Evolutionary conservation across 176 grass and related monocot species (phyloP).

Genomic region (Triticum turgidum): DNA sequence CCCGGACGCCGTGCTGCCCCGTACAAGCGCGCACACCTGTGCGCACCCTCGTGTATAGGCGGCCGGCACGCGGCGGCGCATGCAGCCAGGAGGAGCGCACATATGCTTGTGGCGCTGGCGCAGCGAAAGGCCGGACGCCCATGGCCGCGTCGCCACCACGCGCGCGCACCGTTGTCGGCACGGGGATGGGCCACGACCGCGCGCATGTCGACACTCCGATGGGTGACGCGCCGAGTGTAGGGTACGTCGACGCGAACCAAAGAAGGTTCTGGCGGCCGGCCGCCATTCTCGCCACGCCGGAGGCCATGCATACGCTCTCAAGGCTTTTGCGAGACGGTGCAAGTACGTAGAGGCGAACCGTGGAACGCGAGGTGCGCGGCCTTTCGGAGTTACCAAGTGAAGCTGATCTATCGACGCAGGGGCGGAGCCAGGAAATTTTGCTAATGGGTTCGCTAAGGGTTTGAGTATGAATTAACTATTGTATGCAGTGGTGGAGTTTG

Average conservation of each 20-base stretch:
- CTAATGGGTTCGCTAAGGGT: too few species aligned
- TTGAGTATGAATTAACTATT: too few species aligned
- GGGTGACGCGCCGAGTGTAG: background rate
- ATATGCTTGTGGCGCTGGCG: background rate
- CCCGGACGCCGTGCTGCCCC: background rate
- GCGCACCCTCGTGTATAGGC: background rate
- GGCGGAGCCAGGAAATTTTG: too few species aligned
- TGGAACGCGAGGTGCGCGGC: background rate
- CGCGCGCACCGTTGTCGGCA: background rate
- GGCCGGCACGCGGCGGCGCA: background rate
- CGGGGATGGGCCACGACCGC: background rate
- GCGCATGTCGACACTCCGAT: background rate
- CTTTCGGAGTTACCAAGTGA: slow-evolving; percentile 34
- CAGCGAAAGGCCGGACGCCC: background rate
- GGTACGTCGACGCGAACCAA: background rate
- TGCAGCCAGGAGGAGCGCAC: background rate
- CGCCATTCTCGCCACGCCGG: too few species aligned
- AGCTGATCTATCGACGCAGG: background rate
- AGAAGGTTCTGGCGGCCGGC: background rate
- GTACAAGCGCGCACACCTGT: background rate
- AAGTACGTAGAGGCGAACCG: background rate
- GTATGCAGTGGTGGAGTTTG: too few species aligned
- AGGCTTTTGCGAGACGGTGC: too few species aligned
- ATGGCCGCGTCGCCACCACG: background rate
- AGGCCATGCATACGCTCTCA: too few species aligned